Base-by-base conservation (phyloP, 345 rosid genomes). In the Rhizophora apiculata region DNA sequence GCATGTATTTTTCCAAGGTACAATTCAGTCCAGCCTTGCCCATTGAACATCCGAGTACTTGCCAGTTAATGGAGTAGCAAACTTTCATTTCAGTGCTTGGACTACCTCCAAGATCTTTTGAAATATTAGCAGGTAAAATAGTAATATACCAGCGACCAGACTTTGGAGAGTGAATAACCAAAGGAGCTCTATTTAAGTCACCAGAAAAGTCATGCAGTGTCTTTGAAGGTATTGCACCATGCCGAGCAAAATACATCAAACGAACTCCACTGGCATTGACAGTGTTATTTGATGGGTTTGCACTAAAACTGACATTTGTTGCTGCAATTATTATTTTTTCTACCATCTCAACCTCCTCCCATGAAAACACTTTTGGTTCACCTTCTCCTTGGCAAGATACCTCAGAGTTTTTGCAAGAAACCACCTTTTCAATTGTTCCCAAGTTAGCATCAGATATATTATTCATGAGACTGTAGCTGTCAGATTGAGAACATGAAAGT, bases 21-120 rank as follows among this genome's bases (percentile, higher is more conserved):
- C 99, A 95, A 52, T 83, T 85, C 54, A 83, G 76, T 77, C 99
- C 99, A 69, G 96, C 93, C 86, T 82, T 91, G 46, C 88, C 96
- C 60, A 37, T 46, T 2, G 97, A 95, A 79, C 98, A 94, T 15
- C 85, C 85, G 8, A 85, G 80, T 61, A 85, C 67, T 81, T 89
- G 82, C 75, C 78, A 76, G 57, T 80, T 77, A 76, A 95, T 30
- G 37, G 93, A 86, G 84, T 87, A 92, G 81, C 99, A 95, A 71
- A 84, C 81, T 64, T 73, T 82, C 61, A 77, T 68, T 21, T 31
- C 62, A 26, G 75, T 48, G 67, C 67, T 61, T 65, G 72, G 81
- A 64, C 61, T 72, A 32, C 68, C 79, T 30, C 76, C 86, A 55
- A 55, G 64, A 63, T 68, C 84, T 74, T 72, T 82, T 11, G 83